These are phyloP conservation scores for Pistacia atlantica DNA, from an alignment of 345 rosid species.

Conservation along the genomic window DNA sequence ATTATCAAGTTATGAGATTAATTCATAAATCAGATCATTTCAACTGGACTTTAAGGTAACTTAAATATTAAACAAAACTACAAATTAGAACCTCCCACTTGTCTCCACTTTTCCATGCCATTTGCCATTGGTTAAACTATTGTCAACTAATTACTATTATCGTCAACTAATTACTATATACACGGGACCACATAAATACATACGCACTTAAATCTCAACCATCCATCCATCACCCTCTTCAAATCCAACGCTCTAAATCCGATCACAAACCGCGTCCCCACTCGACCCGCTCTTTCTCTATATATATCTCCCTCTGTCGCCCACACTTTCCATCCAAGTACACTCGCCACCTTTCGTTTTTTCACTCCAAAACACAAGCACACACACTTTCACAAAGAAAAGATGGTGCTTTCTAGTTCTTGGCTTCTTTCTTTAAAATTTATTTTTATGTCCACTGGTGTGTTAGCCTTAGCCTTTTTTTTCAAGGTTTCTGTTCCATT, in stretches of 20 bases:
- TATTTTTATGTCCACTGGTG: constrained; percentile 39
- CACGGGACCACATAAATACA: constrained; percentile 8
- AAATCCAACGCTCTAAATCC: constrained; percentile 22
- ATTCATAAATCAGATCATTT: no score
- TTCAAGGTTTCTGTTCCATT: constrained; percentile 38
- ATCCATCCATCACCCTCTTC: neutral
- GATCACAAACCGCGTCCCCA: constrained; percentile 2
- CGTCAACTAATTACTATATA: neutral
- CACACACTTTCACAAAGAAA: neutral
- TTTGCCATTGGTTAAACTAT: neutral
- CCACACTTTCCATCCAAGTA: neutral
- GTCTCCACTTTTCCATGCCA: neutral
- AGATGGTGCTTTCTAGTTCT: constrained; percentile 31
- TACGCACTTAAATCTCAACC: constrained; percentile 19
- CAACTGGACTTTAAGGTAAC: neutral
- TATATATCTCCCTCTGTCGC: constrained; percentile 19
- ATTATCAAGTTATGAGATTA: no score
- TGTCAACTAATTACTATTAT: constrained; percentile 5
- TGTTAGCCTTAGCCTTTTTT: constrained; percentile 35
- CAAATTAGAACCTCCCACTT: neutral
- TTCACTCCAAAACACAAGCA: constrained; percentile 2
- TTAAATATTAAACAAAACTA: neutral
- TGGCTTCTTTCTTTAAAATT: constrained; percentile 34
- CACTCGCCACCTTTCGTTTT: neutral
- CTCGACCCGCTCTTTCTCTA: constrained; percentile 15